phyloP scores from a whole-genome alignment of 371 early-diverging fungal species.

The Dinochytrium kinnereticum region DNA sequence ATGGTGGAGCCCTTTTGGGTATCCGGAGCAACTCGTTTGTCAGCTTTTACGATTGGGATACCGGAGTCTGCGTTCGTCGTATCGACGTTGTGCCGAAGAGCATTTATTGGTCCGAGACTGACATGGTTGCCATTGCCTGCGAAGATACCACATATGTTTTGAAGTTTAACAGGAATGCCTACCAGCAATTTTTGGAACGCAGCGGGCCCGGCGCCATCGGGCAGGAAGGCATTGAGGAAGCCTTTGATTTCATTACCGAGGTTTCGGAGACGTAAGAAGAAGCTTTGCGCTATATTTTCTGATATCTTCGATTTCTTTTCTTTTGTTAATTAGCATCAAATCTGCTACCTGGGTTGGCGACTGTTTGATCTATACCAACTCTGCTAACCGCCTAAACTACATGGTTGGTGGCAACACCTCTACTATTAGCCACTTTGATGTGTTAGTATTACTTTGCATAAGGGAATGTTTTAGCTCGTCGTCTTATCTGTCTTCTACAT shows the following conservation, averaged over 20 bases:
- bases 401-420: constrained; percentile 91
- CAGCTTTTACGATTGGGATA: constrained; percentile 97
- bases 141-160: constrained; percentile 93
- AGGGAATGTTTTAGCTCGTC: background rate
- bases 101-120: constrained; percentile 93
- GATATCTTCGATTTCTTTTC: too few relatives aligned
- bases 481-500: constrained; percentile 1
- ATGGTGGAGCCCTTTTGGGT: constrained; percentile 91
- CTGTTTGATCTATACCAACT: constrained; percentile 95
- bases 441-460: constrained; percentile 40
- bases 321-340: constrained; percentile 68
- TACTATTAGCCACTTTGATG: constrained; percentile 94
- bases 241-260: constrained; percentile 93
- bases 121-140: constrained; percentile 88
- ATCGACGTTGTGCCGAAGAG: constrained; percentile 90
- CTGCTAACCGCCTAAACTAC: constrained; percentile 90
- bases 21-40: constrained; percentile 83
- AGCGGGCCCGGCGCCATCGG: constrained; percentile 69
- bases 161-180: constrained; percentile 86
- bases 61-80: constrained; percentile 86
- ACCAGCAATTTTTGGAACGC: constrained; percentile 71
- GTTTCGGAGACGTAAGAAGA: constrained; percentile 77
- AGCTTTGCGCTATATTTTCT: background rate
- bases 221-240: constrained; percentile 96
- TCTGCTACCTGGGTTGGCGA: constrained; percentile 98